Evolutionary conservation across 345 rosid species (phyloP).

Genomic region (Syzygium jambos): DNA sequence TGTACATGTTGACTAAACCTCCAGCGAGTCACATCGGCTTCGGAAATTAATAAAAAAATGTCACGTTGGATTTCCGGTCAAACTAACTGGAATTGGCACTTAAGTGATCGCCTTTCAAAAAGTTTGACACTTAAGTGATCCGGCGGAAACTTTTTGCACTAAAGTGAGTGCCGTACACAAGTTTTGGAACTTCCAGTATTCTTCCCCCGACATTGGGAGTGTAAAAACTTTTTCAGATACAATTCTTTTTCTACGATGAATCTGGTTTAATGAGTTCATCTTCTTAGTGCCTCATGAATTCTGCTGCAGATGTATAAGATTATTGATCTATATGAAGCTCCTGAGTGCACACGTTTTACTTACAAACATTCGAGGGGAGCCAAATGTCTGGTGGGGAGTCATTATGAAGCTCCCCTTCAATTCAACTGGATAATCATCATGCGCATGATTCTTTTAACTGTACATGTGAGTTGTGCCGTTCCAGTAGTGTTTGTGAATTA

Average conservation of each 20-base stretch:
- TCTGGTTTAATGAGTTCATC: background rate
- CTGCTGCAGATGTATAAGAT: background rate
- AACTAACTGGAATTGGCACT: no score
- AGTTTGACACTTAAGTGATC: no score
- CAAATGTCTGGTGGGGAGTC: background rate
- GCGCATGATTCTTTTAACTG: background rate
- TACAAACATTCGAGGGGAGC: background rate
- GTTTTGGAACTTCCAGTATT: no score
- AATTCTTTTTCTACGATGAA: background rate
- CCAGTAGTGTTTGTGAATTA: background rate
- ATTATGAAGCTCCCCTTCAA: background rate
- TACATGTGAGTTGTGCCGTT: background rate
- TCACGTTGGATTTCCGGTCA: no score
- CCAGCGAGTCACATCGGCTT: no score
- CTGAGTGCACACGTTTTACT: background rate
- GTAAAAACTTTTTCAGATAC: conserved; percentile 2
- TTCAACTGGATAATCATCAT: background rate
- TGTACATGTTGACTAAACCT: no score
- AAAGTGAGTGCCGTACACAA: no score
- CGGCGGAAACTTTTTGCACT: no score
- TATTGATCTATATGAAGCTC: background rate
- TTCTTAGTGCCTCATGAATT: background rate
- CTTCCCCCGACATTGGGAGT: conserved; percentile 7
- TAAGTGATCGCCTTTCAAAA: no score
- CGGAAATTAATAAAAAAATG: no score